phyloP scores from a whole-genome alignment of 2,329 filamentous ascomycete species.

The Sclerotiophoma versabilis region DNA sequence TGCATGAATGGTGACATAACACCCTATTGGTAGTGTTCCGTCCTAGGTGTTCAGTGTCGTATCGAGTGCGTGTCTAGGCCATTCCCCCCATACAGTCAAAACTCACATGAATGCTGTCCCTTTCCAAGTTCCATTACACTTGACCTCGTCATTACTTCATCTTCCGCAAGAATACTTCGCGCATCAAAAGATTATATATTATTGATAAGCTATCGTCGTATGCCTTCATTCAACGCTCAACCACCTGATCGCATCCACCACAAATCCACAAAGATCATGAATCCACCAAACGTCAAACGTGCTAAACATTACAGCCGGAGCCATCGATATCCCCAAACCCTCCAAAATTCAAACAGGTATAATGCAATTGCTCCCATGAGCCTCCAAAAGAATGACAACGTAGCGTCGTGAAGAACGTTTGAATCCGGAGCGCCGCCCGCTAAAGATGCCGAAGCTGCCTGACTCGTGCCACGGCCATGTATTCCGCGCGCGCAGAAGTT shows the following conservation, averaged over 20 bases:
- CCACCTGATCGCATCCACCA: not conserved
- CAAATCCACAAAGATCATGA: not conserved
- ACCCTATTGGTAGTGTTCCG: too few species aligned
- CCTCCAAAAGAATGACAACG: slow-evolving; percentile 39
- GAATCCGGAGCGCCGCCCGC: slow-evolving; percentile 34
- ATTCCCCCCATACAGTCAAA: too few species aligned
- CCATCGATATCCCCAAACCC: slow-evolving; percentile 18
- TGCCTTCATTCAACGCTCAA: not conserved
- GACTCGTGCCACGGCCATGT: slow-evolving; percentile 4
- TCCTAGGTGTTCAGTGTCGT: too few species aligned
- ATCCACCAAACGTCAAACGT: slow-evolving; percentile 4
- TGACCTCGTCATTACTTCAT: not conserved
- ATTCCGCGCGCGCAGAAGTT: not conserved
- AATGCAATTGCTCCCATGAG: slow-evolving; percentile 18
- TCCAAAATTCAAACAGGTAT: slow-evolving; percentile 19
- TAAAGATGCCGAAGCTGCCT: slow-evolving; percentile 23
- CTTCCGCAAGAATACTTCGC: not conserved
- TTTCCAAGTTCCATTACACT: not conserved
- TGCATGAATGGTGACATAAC: too few species aligned
- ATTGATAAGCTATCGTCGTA: slow-evolving; percentile 3
- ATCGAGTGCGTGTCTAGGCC: too few species aligned
- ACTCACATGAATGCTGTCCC: too few species aligned
- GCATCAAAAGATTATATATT: slow-evolving; percentile 17
- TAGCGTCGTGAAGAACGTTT: slow-evolving; percentile 44
- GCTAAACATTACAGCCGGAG: slow-evolving; percentile 31